Base-by-base conservation (phyloP, 2,329 filamentous ascomycete genomes). In the Phoma sp. region DNA sequence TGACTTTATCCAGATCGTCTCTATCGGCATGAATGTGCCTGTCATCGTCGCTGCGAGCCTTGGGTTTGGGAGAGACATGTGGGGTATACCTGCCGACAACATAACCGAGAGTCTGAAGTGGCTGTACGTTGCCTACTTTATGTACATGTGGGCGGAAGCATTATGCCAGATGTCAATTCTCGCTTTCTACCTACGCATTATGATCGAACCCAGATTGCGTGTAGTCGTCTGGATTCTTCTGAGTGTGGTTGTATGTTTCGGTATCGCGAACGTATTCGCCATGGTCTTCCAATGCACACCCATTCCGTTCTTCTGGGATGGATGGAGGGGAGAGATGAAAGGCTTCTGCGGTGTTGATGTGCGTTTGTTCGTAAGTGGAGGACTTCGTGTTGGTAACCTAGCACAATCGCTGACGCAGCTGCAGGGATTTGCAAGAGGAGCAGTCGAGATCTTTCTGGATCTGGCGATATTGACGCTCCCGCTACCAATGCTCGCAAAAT, bases 241-340 rank as follows among this genome's bases (percentile, higher is more conserved):
- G 24, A 61, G 46, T 17, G 31, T 69, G 29, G 65, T 69, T 21
- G 49, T 38, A 6, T 33, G 55, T 37, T 73, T 71, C 53, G 68
- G 68, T 13, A 35, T 72, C 33, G 61, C 54, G 6, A 71, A 70
- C 49, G 51, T 60, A 4, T 55, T 69, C 33, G 15, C 64, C 21
- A 76, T 77, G 39, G 59, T 67, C n/a, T 67, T 70, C 41, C 74
- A 78, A 37, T 79, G 76, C 51, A 58, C 53, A 6, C 77, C 77
- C 0, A 62, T 78, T 8, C 44, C 54, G 2, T 74, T 70, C 17
- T 76, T 76, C 35, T 79, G 77, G 77, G 62, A 71, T n/a, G 74
- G 71, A 19, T 79, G 76, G 77, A 70, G 68, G 32, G 70, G 70
- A 12, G 69, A 76, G 33, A 69, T 64, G 29, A 22, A 63, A 15